A percentile compares a stretch with the other conserved stretches of the same genome.
phyloP scores from a whole-genome alignment of 2,329 filamentous ascomycete genomes.

The Aspergillus amoenus region DNA sequence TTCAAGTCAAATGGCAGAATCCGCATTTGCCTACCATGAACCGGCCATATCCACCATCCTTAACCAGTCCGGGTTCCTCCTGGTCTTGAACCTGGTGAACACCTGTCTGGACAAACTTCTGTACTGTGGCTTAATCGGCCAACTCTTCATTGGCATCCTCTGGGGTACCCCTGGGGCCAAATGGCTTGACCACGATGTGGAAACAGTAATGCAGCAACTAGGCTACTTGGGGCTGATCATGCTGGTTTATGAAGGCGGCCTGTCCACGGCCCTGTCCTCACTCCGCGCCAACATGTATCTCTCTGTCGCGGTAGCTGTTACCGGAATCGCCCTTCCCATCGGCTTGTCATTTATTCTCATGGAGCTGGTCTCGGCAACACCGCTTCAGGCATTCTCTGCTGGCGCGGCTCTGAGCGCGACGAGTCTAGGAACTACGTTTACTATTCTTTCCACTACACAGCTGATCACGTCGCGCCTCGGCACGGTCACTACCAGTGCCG shows the following conservation, averaged over 20 bases:
- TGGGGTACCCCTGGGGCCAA: constrained; percentile 67
- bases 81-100: constrained; percentile 62
- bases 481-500: constrained; percentile 67
- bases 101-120: constrained; percentile 58
- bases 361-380: constrained; percentile 49
- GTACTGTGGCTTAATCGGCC: constrained; percentile 71
- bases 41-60: constrained; percentile 61
- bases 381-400: constrained; percentile 67
- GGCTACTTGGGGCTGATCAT: constrained; percentile 73
- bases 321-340: constrained; percentile 65
- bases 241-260: constrained; percentile 66
- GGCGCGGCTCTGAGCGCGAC: constrained; percentile 74
- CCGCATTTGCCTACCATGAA: constrained; percentile 59
- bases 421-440: constrained; percentile 70
- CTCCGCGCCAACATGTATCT: constrained; percentile 62
- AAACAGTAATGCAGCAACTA: constrained; percentile 61
- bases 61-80: constrained; percentile 60
- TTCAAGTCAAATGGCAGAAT: constrained; percentile 6
- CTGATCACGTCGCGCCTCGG: constrained; percentile 57
- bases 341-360: constrained; percentile 63
- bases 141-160: constrained; percentile 68
- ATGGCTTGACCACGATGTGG: constrained; percentile 54
- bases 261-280: constrained; percentile 41
- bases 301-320: constrained; percentile 62
- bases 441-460: constrained; percentile 61